Evolutionary conservation across 164 flowering plant genomes (phyloP).

Genomic region (Sextonia rubra): DNA sequence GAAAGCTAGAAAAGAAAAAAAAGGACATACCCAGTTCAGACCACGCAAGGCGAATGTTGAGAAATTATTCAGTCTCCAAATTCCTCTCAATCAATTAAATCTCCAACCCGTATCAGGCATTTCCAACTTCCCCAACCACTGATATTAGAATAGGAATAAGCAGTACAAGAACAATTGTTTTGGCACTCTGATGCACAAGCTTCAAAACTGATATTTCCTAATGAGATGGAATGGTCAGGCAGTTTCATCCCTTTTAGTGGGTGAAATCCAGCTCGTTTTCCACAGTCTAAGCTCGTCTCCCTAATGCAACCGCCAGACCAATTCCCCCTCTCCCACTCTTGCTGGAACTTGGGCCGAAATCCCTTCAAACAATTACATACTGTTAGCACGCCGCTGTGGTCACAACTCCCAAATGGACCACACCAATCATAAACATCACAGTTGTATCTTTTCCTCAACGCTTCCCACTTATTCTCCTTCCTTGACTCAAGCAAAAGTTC

Average conservation of each 20-base stretch:
- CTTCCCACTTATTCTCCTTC: conserved; percentile 10
- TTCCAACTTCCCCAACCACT: neutral
- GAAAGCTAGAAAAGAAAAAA: neutral
- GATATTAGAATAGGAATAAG: neutral
- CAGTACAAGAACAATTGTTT: neutral
- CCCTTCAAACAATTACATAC: conserved; percentile 33
- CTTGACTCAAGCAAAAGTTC: conserved; percentile 2
- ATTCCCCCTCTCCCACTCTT: conserved; percentile 21
- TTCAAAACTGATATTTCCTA: neutral
- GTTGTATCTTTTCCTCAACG: neutral
- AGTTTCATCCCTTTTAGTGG: conserved; percentile 14
- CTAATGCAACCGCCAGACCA: conserved; percentile 29
- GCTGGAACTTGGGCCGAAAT: conserved; percentile 24
- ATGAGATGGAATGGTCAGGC: conserved; percentile 21
- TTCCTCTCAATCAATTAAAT: neutral
- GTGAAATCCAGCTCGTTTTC: conserved; percentile 14
- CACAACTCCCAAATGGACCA: conserved; percentile 33
- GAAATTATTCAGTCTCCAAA: neutral
- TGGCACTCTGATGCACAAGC: neutral
- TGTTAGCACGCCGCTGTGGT: conserved; percentile 11
- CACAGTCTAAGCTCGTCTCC: conserved; percentile 14
- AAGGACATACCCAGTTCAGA: neutral
- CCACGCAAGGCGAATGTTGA: neutral
- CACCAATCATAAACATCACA: conserved; percentile 30
- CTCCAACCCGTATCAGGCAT: neutral